Percentiles rank a stretch among this genome's conserved stretches.
These are phyloP conservation scores for Leptographium wingfieldii DNA, from an alignment of 2,329 filamentous ascomycete species.

Conservation along the genomic window DNA sequence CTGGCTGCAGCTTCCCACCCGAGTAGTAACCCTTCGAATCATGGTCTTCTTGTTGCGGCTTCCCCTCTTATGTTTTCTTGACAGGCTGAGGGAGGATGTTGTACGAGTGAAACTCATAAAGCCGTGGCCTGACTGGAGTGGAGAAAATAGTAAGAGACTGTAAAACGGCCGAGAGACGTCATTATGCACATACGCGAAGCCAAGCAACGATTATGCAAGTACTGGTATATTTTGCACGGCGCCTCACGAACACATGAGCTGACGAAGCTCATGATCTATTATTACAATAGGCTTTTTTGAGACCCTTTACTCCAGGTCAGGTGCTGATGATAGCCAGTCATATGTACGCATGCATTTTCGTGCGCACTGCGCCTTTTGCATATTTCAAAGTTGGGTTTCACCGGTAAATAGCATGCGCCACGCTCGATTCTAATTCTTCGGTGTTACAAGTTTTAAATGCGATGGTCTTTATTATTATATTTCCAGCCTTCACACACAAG, in stretches of 20 bases:
- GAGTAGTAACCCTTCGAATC: constrained; percentile 17
- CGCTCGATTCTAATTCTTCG: background rate
- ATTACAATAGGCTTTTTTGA: background rate
- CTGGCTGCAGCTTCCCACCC: constrained; percentile 11
- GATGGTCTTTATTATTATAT: background rate
- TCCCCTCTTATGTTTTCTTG: background rate
- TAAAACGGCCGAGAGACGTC: background rate
- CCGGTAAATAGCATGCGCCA: background rate
- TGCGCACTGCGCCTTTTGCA: background rate
- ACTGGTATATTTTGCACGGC: background rate
- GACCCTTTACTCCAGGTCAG: background rate
- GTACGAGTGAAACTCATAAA: background rate
- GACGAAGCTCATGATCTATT: background rate
- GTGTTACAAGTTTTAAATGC: background rate
- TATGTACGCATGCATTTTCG: background rate
- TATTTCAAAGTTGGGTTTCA: background rate
- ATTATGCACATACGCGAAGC: background rate
- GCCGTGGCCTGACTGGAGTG: background rate
- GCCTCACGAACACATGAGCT: background rate
- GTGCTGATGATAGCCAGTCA: background rate
- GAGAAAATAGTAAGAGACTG: background rate
- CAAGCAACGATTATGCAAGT: background rate
- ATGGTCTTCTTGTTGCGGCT: constrained; percentile 11
- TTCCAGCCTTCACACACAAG: background rate
- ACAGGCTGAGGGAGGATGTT: background rate